Base-by-base conservation (phyloP, 2,329 filamentous ascomycete genomes). In the Tolypocladium ophioglossoides region DNA sequence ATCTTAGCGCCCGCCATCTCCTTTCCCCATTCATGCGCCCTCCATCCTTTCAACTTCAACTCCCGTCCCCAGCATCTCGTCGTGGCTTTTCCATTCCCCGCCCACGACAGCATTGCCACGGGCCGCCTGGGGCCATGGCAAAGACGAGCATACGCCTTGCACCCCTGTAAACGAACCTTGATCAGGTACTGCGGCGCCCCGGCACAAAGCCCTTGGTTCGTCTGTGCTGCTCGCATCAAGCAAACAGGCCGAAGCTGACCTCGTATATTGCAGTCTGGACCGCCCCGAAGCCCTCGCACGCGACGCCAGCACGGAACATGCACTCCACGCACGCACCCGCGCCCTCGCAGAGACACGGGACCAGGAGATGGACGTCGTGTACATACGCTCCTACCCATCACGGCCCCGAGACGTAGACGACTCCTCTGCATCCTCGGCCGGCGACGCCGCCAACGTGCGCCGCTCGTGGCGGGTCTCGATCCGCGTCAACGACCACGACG, bases 401-500 rank as follows among this genome's bases (percentile, higher is more conserved):
- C 55, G 34, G 34, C 54, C 52, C 12, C 55, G 55, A 38, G 51
- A 54, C 32, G 55, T 40, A 51, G 44, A 47, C 27, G 54, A 50
- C 32, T 16, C 44, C 3, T 35, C 27, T 22, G 20, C 53, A 8
- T 50, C 47, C n/a, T 48, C 44, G 30, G 35, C 40, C 35, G 35
- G 32, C 27, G 48, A 53, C 40, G 48, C 54, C 30, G 50, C 18
- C 50, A 54, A 52, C 30, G 52, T 38, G 11, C 56, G 54, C 35
- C 63, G 63, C 18, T 52, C 56, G 27, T 66, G 63, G 63, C 46
- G 53, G 2, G 61, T 64, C 6, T 59, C 58, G 6, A 57, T 66
- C 18, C 54, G 59, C 14, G 50, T 61, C 51, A 62, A 63, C 55
- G 53, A 58, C 39, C 22, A 53, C 22, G 47, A 57, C 16, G 39